Percentiles rank a stretch among this genome's conserved stretches.
Evolutionary conservation across 331 rosid genomes (phyloP).

Genomic region (Phaseolus coccineus): DNA sequence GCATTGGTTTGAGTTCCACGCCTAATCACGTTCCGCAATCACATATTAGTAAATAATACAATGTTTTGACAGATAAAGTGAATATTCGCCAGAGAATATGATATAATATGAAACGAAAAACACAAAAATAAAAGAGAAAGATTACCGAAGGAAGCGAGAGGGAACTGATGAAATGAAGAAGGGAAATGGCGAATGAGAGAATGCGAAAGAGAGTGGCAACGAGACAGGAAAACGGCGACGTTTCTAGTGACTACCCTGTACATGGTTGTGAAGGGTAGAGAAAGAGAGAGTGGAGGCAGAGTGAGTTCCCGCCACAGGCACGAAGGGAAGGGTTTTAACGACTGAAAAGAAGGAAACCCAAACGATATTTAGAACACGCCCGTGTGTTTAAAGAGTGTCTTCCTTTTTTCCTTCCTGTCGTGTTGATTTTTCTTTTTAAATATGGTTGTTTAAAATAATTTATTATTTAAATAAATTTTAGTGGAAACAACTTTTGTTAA

Average conservation of each 20-base stretch:
- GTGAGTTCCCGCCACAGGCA: conserved; percentile 16
- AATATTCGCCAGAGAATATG: neutral
- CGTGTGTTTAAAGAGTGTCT: neutral
- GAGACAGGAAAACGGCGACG: conserved; percentile 42
- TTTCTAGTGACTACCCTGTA: conserved; percentile 28
- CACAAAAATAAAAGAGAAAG: neutral
- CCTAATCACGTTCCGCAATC: too few species aligned
- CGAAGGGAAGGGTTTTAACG: neutral
- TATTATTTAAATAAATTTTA: too few species aligned
- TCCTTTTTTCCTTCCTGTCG: too few species aligned
- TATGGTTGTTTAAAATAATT: too few species aligned
- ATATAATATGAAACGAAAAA: neutral
- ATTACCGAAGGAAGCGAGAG: conserved; percentile 38
- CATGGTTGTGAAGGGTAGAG: conserved; percentile 15
- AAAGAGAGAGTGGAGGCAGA: neutral
- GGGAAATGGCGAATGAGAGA: conserved; percentile 19
- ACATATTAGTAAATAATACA: too few species aligned
- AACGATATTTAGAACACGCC: neutral
- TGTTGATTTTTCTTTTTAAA: too few species aligned
- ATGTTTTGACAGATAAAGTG: neutral
- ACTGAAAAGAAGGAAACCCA: neutral
- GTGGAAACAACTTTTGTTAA: too few species aligned
- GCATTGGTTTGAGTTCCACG: too few species aligned
- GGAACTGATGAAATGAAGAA: neutral
- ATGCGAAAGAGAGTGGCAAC: conserved; percentile 33